Percentiles rank a stretch among this genome's conserved stretches.
Evolutionary conservation across 495 filamentous ascomycete genomes (phyloP).

Genomic region (Xylaria palmicola): DNA sequence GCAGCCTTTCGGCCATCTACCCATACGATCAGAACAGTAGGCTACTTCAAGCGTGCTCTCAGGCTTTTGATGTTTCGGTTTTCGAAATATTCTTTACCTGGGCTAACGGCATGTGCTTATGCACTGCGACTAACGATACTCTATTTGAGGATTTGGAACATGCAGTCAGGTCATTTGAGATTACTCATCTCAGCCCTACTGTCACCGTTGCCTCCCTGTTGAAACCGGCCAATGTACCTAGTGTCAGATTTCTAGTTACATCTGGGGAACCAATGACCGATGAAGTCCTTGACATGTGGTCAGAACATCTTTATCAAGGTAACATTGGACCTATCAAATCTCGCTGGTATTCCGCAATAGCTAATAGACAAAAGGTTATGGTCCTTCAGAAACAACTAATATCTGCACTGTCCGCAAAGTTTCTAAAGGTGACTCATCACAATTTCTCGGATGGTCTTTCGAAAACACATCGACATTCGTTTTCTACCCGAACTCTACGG

Average conservation of each 20-base stretch:
- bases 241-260: constrained; percentile 64
- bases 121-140: constrained; percentile 62
- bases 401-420: constrained; percentile 65
- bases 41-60: constrained; percentile 70
- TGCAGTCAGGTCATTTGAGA: constrained; percentile 52
- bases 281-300: constrained; percentile 65
- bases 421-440: constrained; percentile 49
- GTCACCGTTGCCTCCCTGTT: constrained; percentile 72
- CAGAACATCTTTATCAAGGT: constrained; percentile 66
- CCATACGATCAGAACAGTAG: constrained; percentile 46
- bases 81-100: constrained; percentile 81
- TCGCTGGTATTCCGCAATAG: not conserved
- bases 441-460: constrained; percentile 62
- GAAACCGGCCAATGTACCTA: constrained; percentile 59
- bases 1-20: constrained; percentile 59
- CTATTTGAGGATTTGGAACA: constrained; percentile 63
- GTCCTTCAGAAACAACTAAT: constrained; percentile 70
- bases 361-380: constrained; percentile 52
- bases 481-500: constrained; percentile 41
- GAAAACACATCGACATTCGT: constrained; percentile 72
- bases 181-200: constrained; percentile 78
- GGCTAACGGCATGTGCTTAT: constrained; percentile 70
- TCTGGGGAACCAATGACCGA: constrained; percentile 71
- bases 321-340: not conserved
- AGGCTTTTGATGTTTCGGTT: constrained; percentile 75